phyloP scores from a whole-genome alignment of 2,329 filamentous ascomycete species.

The Aspergillus sp. region DNA sequence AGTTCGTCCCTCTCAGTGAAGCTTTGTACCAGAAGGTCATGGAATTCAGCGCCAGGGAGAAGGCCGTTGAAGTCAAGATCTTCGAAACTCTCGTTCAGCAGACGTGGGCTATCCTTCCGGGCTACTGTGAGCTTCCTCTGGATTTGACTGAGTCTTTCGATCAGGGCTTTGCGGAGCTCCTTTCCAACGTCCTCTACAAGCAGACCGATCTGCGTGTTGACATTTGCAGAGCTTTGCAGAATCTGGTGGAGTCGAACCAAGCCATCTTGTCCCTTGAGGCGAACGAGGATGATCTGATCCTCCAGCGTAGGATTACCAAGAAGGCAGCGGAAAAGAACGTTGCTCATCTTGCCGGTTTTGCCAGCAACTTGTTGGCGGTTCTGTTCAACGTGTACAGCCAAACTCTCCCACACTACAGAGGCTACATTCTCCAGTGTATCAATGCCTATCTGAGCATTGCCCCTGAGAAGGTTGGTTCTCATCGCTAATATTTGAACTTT shows the following conservation, averaged over 20 bases:
- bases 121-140: conserved; percentile 89
- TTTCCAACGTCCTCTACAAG: conserved; percentile 90
- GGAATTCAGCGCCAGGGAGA: conserved; percentile 77
- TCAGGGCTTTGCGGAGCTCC: conserved; percentile 81
- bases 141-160: conserved; percentile 79
- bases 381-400: conserved; percentile 99
- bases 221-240: conserved; percentile 82
- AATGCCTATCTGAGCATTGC: conserved; percentile 93
- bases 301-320: conserved; percentile 77
- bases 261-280: conserved; percentile 70
- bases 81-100: conserved; percentile 96
- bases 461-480: conserved; percentile 55
- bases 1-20: conserved; percentile 88
- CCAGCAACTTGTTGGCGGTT: conserved; percentile 88
- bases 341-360: conserved; percentile 73
- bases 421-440: conserved; percentile 89
- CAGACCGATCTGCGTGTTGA: conserved; percentile 85
- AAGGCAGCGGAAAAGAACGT: conserved; percentile 76
- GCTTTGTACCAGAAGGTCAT: conserved; percentile 85
- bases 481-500: neutral
- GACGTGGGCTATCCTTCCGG: conserved; percentile 89
- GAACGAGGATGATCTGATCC: conserved; percentile 70
- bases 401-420: conserved; percentile 87
- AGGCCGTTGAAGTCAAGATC: conserved; percentile 95
- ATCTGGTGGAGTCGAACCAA: conserved; percentile 88